phyloP scores from a whole-genome alignment of 2,329 filamentous ascomycete species.

The Apiospora phragmitis region DNA sequence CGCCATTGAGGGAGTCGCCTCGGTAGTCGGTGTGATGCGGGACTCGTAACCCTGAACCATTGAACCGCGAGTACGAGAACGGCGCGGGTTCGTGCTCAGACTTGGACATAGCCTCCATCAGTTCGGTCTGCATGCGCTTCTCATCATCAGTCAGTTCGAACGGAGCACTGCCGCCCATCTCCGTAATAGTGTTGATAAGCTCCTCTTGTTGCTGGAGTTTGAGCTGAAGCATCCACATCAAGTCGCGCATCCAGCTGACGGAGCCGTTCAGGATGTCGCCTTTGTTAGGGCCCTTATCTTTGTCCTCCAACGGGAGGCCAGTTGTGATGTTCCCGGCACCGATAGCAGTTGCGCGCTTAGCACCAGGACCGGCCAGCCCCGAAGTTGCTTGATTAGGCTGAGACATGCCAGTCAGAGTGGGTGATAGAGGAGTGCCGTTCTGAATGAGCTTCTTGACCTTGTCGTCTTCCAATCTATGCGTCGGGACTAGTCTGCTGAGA shows the following conservation, averaged over 20 bases:
- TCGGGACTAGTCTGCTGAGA: slow-evolving; percentile 86
- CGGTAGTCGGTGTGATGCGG: slow-evolving; percentile 91
- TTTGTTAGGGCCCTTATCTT: slow-evolving; percentile 98
- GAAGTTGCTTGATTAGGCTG: slow-evolving; percentile 79
- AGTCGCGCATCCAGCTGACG: slow-evolving; percentile 93
- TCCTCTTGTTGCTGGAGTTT: slow-evolving; percentile 90
- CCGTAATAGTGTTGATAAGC: slow-evolving; percentile 72
- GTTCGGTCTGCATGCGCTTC: slow-evolving; percentile 90
- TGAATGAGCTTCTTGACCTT: slow-evolving; percentile 94
- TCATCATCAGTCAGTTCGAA: slow-evolving; percentile 90
- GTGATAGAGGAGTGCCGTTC: slow-evolving; percentile 87
- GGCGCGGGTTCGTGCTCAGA: slow-evolving; percentile 63
- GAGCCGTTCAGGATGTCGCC: slow-evolving; percentile 97
- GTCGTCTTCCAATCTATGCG: slow-evolving; percentile 92
- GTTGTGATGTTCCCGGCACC: slow-evolving; percentile 85
- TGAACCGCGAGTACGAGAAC: slow-evolving; percentile 82
- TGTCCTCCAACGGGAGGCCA: slow-evolving; percentile 89
- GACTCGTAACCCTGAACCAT: slow-evolving; percentile 84
- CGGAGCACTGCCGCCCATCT: slow-evolving; percentile 73
- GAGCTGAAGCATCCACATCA: slow-evolving; percentile 94
- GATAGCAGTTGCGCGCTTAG: slow-evolving; percentile 73
- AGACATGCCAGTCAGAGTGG: slow-evolving; percentile 70
- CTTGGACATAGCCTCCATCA: slow-evolving; percentile 82
- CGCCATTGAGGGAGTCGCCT: slow-evolving; percentile 69
- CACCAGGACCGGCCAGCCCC: slow-evolving; percentile 80